These are phyloP conservation scores for Backusella psychrophila DNA, from an alignment of 192 early-diverging fungal species.

Conservation along the genomic window DNA sequence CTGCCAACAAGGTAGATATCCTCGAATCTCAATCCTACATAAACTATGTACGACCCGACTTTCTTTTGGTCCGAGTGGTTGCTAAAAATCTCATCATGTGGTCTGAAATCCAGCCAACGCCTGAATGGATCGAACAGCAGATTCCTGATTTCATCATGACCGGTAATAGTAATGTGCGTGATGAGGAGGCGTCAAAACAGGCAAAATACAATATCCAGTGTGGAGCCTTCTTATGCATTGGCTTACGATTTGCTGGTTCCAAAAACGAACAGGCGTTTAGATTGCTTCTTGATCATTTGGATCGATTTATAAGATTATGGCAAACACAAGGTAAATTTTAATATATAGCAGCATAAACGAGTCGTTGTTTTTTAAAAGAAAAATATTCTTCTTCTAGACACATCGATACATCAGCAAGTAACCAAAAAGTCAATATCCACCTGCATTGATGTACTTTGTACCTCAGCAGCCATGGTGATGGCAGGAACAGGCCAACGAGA, in stretches of 20 bases:
- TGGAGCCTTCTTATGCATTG: slow-evolving; percentile 67
- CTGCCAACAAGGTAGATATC: slow-evolving; percentile 64
- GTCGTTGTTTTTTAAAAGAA: no score
- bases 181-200: slow-evolving; percentile 54
- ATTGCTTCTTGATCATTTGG: slow-evolving; percentile 50
- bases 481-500: slow-evolving; percentile 79
- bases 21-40: slow-evolving; percentile 58
- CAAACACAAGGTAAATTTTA: slow-evolving; percentile 39
- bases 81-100: slow-evolving; percentile 76
- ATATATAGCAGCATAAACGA: no score
- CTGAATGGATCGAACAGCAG: slow-evolving; percentile 63
- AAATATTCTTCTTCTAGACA: slow-evolving; percentile 28
- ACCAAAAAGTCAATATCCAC: slow-evolving; percentile 58
- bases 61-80: slow-evolving; percentile 67
- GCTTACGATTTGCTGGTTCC: slow-evolving; percentile 68
- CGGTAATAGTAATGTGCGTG: slow-evolving; percentile 11
- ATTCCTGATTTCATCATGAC: slow-evolving; percentile 58
- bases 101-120: slow-evolving; percentile 40
- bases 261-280: slow-evolving; percentile 43
- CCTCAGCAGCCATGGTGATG: slow-evolving; percentile 67
- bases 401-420: slow-evolving; percentile 57
- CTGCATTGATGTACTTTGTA: slow-evolving; percentile 68
- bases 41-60: slow-evolving; percentile 71
- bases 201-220: slow-evolving; percentile 63
- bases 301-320: slow-evolving; percentile 42